Evolutionary conservation across 129 eudicot species (phyloP), one percentile per base, ranked within the genome.

Genomic region (Gnaphalium uliginosum): DNA sequence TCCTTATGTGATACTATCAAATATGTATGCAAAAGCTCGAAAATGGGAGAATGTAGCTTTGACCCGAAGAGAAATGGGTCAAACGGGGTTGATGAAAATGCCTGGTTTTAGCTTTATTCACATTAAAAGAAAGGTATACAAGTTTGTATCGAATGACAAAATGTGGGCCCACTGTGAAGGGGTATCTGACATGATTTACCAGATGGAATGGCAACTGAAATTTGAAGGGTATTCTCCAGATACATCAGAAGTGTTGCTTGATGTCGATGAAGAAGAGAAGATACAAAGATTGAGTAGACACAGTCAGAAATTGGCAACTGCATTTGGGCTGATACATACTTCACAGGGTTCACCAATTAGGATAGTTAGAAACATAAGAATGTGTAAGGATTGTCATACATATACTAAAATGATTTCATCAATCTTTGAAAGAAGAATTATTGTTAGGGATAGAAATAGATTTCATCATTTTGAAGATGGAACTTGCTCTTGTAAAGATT

Each of bases 381-480:
- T 88, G 96, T 93, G 98, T 59, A 81, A 82, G 67, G 98, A 93
- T 79, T 87, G 96, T 86, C 98, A 93, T 73, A 73, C 84, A 30
- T 93, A 83, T 80, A 86, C 96, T 8, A 93, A 93, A 76, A 50
- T 90, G 39, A 87, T 93, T 50, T 90, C 98, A 9, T 79, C 51
- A 50, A 82, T 93, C 66, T 93, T 83, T 59, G 87, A 85, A 80
- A 72, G 97, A 70, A 82, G 76, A 23, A 88, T 93, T 69, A 46
- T 51, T 58, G 91, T 93, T 39, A 93, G 87, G 77, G 96, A 93
- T 81, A 75, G 97, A 82, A 90, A 88, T 85, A 82, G 80, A 62
- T 90, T 93, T 71, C 96, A 93, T 85, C 90, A 84, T 88, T 93
- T 93, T 79, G 84, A 83, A 81, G 80, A 90, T 78, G 98, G 98